phyloP scores from a whole-genome alignment of 352 stramenopile genomes.

The Pythium myriotylum region DNA sequence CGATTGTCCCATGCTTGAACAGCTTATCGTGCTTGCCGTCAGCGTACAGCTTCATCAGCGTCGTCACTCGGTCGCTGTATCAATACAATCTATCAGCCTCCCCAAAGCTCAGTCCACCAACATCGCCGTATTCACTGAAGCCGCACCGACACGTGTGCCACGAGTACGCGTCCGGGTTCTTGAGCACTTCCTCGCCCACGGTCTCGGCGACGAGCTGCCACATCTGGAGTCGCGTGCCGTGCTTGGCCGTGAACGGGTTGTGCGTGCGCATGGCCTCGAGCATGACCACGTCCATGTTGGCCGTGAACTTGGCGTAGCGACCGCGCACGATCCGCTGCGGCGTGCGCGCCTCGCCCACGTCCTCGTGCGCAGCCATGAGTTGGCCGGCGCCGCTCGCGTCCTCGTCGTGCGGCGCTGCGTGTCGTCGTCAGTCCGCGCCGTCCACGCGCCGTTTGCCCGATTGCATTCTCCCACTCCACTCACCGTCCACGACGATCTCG shows the following conservation, averaged over 20 bases:
- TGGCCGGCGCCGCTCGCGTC: not conserved
- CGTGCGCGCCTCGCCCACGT: not conserved
- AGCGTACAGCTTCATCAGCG: slow-evolving; percentile 78
- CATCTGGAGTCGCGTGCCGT: slow-evolving; percentile 82
- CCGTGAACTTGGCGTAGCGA: slow-evolving; percentile 82
- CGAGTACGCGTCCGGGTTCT: slow-evolving; percentile 73
- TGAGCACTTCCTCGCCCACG: slow-evolving; percentile 59
- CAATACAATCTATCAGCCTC: not conserved
- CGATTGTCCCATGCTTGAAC: slow-evolving; percentile 75
- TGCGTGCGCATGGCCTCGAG: slow-evolving; percentile 68
- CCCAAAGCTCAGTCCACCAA: slow-evolving; percentile 8
- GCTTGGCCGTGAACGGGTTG: slow-evolving; percentile 83
- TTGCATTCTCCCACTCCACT: not conserved
- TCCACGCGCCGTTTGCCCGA: too few species aligned
- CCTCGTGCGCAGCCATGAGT: not conserved
- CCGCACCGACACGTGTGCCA: slow-evolving; percentile 81
- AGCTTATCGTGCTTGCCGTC: slow-evolving; percentile 84
- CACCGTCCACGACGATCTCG: slow-evolving; percentile 8
- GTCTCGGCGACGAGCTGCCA: slow-evolving; percentile 74
- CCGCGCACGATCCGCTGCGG: slow-evolving; percentile 41
- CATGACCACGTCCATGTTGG: slow-evolving; percentile 76
- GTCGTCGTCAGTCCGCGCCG: too few species aligned
- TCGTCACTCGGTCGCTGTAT: slow-evolving; percentile 68
- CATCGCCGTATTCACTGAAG: not conserved
- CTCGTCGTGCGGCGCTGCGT: not conserved